Percentiles rank a stretch among this genome's conserved stretches.
phyloP scores from a whole-genome alignment of 257 asterid species.

The Paulownia fortunei region DNA sequence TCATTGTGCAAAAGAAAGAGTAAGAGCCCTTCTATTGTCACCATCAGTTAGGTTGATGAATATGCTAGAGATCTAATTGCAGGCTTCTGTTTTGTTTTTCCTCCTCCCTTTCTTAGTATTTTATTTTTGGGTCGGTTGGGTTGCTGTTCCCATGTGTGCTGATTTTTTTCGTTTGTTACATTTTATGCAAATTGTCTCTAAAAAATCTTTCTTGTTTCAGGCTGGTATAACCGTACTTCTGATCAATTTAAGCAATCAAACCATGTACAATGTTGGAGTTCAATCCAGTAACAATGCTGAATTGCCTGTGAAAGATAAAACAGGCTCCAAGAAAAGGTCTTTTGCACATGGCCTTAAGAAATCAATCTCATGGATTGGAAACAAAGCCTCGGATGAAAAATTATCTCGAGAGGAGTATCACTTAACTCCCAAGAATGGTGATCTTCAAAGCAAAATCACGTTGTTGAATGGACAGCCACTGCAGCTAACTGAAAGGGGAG shows the following conservation, averaged over 20 bases:
- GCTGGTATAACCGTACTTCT: slow-evolving; percentile 75
- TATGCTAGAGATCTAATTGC: not conserved
- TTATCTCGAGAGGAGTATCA: slow-evolving; percentile 74
- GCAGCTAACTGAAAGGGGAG: slow-evolving; percentile 54
- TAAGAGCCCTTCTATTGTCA: slow-evolving; percentile 43
- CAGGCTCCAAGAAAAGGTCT: slow-evolving; percentile 33
- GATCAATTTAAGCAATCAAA: slow-evolving; percentile 80
- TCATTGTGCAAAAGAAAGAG: slow-evolving; percentile 84
- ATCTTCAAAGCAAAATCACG: slow-evolving; percentile 57
- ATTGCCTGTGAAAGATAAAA: slow-evolving; percentile 25
- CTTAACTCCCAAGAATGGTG: slow-evolving; percentile 62
- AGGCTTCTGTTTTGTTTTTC: not conserved
- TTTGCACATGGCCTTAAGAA: slow-evolving; percentile 55
- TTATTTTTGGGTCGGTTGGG: not conserved
- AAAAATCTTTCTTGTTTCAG: slow-evolving; percentile 44
- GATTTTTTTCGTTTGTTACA: no score
- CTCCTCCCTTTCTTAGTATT: not conserved
- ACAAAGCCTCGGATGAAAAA: slow-evolving; percentile 57
- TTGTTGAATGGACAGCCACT: slow-evolving; percentile 67
- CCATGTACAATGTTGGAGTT: slow-evolving; percentile 47
- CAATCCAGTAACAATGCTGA: slow-evolving; percentile 38
- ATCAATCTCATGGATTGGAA: slow-evolving; percentile 78
- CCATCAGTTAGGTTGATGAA: not conserved
- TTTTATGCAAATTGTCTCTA: not conserved
- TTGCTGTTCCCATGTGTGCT: not conserved